A percentile compares a stretch with the other conserved stretches of the same genome.
Conservation (phyloP, 441 rosid species). For the Jatropha podagrica region DNA sequence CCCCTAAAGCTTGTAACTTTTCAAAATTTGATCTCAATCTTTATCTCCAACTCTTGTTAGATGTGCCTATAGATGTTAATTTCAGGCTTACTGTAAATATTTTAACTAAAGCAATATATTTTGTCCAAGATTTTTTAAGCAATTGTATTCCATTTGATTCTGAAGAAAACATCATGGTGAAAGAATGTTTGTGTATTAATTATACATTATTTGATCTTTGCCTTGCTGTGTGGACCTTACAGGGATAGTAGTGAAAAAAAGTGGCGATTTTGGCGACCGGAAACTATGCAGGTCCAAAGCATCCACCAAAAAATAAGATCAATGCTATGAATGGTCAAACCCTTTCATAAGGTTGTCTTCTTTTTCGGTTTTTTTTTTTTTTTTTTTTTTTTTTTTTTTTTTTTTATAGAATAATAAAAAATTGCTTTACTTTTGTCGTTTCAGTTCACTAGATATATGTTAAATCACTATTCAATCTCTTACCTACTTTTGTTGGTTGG, state of each 20-base stretch:
- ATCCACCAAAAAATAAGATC: no score
- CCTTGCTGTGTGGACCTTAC: not conserved
- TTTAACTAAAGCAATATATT: not conserved
- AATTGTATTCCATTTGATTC: not conserved
- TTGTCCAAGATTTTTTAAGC: not conserved
- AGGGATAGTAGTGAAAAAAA: not conserved
- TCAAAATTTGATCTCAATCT: not conserved
- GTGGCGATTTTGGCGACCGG: no score
- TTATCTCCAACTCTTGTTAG: not conserved
- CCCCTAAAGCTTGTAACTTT: conserved; percentile 8
- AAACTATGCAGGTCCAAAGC: no score
- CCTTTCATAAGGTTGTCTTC: no score
- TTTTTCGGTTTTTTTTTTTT: no score
- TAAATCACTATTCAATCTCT: no score
- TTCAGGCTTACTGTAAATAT: conserved; percentile 17
- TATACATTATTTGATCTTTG: not conserved
- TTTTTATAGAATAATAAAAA: no score
- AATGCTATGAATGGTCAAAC: no score
- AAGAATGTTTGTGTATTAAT: not conserved
- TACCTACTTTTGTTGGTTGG: no score
- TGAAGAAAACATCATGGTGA: not conserved
- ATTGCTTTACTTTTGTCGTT: no score
- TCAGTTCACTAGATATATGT: no score
- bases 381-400: no score
- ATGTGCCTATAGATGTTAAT: conserved; percentile 3